Conservation (phyloP, 176 grass and related monocot genomes). For the Hordeum vulgare region DNA sequence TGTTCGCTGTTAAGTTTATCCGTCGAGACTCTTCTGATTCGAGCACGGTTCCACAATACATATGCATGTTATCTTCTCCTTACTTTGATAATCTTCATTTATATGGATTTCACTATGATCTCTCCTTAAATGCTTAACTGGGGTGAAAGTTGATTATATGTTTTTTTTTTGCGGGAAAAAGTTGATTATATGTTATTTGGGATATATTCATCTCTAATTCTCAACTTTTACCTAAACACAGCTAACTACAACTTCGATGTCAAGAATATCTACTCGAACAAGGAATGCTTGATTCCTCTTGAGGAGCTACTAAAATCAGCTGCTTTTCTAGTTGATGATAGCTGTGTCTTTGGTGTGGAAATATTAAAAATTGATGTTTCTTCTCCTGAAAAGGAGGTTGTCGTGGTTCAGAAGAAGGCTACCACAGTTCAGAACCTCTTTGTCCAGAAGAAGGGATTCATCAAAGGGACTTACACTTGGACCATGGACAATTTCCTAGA, state of each 20-base stretch:
- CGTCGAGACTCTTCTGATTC: background rate
- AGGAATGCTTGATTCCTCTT: slow-evolving; percentile 1
- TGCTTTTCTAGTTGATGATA: slow-evolving; percentile 25
- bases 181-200: too few species aligned
- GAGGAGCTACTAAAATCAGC: slow-evolving; percentile 21
- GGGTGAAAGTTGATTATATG: too few species aligned
- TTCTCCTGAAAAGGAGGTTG: background rate
- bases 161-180: too few species aligned
- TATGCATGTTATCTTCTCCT: background rate
- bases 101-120: too few species aligned
- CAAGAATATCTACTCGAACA: background rate
- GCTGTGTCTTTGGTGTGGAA: slow-evolving; percentile 22
- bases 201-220: background rate
- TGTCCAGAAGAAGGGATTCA: slow-evolving; percentile 1
- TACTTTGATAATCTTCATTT: too few species aligned
- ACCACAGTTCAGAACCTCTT: background rate
- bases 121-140: too few species aligned
- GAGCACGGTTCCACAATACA: background rate
- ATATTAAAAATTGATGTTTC: background rate
- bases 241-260: background rate
- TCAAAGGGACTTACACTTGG: slow-evolving; percentile 26
- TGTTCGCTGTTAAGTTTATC: background rate
- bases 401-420: slow-evolving; percentile 1
- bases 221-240: background rate
- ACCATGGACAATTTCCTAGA: slow-evolving; percentile 5